Evolutionary conservation across 192 early-diverging fungal species (phyloP), one percentile per base, ranked within the genome.

Genomic region (Fimicolochytrium jonesii): DNA sequence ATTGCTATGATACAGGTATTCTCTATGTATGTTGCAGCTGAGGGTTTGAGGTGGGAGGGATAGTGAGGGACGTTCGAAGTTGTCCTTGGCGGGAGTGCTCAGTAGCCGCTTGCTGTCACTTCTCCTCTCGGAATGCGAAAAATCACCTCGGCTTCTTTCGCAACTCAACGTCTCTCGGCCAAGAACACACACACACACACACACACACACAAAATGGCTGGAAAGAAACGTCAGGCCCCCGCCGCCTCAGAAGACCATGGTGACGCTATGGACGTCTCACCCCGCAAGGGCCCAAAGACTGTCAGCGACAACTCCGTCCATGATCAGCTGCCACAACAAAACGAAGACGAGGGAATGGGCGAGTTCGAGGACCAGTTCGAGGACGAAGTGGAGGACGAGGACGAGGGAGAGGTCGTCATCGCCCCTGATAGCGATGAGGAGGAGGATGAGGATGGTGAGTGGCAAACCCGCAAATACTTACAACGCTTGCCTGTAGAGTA

Each of bases 341-440:
- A 77, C 28, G 67, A 76, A 44, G 72, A 76, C 35, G 85, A 82
- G 47, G 86, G 72, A n/a, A 86, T 90, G 81, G 90, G 88, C 62
- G 89, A 91, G 74, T 97, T 92, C 61, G 93, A 97, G 71, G 94
- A 97, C 71, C 81, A 88, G 29, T 97, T 76, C 75, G 94, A 94
- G 55, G 94, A 97, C 72, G 92, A 92, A 67, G 58, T 83, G 28
- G 86, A 82, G 64, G 80, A 84, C 56, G 90, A 85, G 30, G 85
- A 90, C n/a, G 59, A 61, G 11, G 69, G 59, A 32, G 85, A 84
- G 18, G 74, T 68, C 15, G 61, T 76, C 29, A 60, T 77, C 34
- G 67, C 39, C 5, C 42, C 72, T 39, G 83, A 86, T n/a, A 74
- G 76, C 51, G 82, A 86, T 48, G 77, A 88, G 23, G 86, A 82